Percentiles rank a stretch among this genome's conserved stretches.
Conservation (phyloP, 2,329 filamentous ascomycete species). For the Monosporascus sp. region DNA sequence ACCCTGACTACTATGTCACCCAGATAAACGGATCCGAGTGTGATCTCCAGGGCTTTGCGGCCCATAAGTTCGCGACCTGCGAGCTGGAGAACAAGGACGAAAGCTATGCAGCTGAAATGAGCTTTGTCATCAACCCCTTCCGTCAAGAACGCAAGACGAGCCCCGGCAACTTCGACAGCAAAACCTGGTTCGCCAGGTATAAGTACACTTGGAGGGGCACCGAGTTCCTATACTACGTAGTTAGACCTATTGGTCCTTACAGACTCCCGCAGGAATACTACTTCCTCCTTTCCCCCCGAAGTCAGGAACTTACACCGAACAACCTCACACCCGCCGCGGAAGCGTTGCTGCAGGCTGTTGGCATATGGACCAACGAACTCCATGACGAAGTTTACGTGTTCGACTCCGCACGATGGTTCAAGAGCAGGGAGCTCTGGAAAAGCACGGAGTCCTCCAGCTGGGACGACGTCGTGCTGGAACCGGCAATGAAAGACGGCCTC, state of each 20-base stretch:
- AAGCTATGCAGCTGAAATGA: neutral
- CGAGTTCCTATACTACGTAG: neutral
- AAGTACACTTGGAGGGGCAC: neutral
- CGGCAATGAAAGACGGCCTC: constrained; percentile 57
- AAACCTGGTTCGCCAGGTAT: neutral
- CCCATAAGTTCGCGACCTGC: neutral
- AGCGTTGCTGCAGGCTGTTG: neutral
- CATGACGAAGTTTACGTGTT: neutral
- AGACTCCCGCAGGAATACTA: neutral
- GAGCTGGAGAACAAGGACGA: neutral
- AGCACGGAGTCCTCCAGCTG: constrained; percentile 29
- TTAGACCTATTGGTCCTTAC: neutral
- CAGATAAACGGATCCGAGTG: neutral
- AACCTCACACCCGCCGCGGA: neutral
- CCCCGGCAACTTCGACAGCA: neutral
- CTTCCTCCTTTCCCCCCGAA: neutral
- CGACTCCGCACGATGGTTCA: neutral
- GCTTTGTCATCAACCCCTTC: neutral
- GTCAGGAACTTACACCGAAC: neutral
- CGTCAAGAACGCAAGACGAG: neutral
- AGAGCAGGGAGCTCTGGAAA: neutral
- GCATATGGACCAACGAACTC: neutral
- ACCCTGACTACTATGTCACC: neutral
- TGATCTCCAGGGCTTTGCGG: neutral
- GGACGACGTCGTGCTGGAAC: constrained; percentile 61